Conservation (phyloP, 2,329 filamentous ascomycete species). For the Akanthomyces lecanii region DNA sequence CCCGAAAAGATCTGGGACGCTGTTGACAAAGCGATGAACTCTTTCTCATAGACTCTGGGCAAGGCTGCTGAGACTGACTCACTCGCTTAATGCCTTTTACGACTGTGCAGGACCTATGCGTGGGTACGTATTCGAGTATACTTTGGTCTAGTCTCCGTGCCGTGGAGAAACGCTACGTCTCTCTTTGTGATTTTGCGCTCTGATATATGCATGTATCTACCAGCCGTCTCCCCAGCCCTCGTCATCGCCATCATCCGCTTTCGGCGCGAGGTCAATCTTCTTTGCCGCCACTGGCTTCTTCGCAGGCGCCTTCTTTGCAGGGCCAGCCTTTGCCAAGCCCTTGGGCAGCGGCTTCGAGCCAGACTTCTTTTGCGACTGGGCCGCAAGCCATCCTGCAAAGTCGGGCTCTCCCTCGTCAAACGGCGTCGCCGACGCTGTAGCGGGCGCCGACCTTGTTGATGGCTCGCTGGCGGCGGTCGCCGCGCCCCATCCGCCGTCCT, state of each 20-base stretch:
- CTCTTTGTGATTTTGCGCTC: too few species aligned
- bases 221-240: constrained; percentile 65
- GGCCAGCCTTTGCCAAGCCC: constrained; percentile 63
- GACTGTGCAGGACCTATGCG: too few species aligned
- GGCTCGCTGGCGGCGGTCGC: constrained; percentile 36
- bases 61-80: too few species aligned
- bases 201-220: constrained; percentile 31
- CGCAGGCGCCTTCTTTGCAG: constrained; percentile 38
- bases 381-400: constrained; percentile 91
- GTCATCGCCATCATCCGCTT: constrained; percentile 57
- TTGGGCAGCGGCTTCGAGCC: constrained; percentile 69
- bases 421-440: constrained; percentile 39
- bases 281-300: constrained; percentile 53
- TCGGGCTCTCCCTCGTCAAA: constrained; percentile 90
- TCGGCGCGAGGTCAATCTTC: constrained; percentile 66
- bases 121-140: too few species aligned
- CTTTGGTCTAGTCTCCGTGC: too few species aligned
- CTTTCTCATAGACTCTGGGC: too few species aligned
- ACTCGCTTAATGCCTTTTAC: too few species aligned
- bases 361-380: constrained; percentile 73
- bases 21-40: too few species aligned
- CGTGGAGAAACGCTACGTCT: too few species aligned
- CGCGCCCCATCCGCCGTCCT: constrained; percentile 38
- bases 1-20: too few species aligned
- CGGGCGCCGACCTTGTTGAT: constrained; percentile 17